Evolutionary conservation across 2,329 filamentous ascomycete species (phyloP).

Genomic region (Madurella mycetomatis): DNA sequence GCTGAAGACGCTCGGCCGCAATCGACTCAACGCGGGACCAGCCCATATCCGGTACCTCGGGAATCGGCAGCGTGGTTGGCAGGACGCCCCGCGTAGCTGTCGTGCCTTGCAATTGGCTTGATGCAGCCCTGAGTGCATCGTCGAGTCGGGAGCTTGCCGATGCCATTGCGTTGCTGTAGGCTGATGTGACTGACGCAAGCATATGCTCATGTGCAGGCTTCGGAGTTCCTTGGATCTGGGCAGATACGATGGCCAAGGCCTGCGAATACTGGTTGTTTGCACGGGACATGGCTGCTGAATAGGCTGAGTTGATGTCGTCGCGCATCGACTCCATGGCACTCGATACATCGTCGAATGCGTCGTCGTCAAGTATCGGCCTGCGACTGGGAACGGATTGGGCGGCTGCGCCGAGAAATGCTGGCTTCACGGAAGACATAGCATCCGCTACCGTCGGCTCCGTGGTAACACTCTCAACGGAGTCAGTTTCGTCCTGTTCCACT

Average conservation of each 20-base stretch:
- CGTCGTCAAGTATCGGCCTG: slow-evolving; percentile 47
- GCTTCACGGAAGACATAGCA: slow-evolving; percentile 38
- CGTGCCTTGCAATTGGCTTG: slow-evolving; percentile 45
- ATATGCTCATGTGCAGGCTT: slow-evolving; percentile 67
- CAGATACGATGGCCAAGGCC: slow-evolving; percentile 63
- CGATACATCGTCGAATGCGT: slow-evolving; percentile 38
- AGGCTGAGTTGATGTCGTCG: slow-evolving; percentile 40
- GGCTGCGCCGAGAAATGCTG: slow-evolving; percentile 47
- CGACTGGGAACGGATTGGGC: slow-evolving; percentile 47
- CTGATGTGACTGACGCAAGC: slow-evolving; percentile 62
- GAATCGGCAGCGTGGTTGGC: slow-evolving; percentile 28
- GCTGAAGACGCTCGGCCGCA: slow-evolving; percentile 64
- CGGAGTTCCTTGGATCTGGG: slow-evolving; percentile 62
- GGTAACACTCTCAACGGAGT: slow-evolving; percentile 6
- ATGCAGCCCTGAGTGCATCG: slow-evolving; percentile 51
- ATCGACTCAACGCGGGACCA: slow-evolving; percentile 56
- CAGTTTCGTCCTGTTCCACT: slow-evolving; percentile 17
- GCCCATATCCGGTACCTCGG: slow-evolving; percentile 35
- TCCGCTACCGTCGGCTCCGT: slow-evolving; percentile 16
- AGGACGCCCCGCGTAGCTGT: slow-evolving; percentile 38
- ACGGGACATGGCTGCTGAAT: slow-evolving; percentile 59
- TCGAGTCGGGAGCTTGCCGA: slow-evolving; percentile 57
- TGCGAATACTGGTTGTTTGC: slow-evolving; percentile 66
- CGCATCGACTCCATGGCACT: slow-evolving; percentile 32
- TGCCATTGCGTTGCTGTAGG: slow-evolving; percentile 61